Percentiles rank a stretch among this genome's conserved stretches.
Conservation (phyloP, 2,329 filamentous ascomycete species). For the Stagonosporopsis vannaccii region DNA sequence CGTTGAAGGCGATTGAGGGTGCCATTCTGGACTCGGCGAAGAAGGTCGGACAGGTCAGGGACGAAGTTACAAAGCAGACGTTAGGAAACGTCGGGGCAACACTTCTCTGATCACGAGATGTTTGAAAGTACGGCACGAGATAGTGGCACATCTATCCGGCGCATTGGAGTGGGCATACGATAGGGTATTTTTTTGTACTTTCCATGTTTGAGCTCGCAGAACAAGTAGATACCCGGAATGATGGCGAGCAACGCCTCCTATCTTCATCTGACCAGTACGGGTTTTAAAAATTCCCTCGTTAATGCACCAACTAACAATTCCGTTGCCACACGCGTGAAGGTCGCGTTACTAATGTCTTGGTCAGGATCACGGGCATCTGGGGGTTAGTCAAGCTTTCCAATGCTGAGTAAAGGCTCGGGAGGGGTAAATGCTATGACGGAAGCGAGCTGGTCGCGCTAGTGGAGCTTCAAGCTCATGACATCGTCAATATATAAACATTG, state of each 20-base stretch:
- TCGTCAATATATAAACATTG: slow-evolving; percentile 28
- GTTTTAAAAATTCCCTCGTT: neutral
- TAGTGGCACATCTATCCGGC: neutral
- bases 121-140: neutral
- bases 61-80: slow-evolving; percentile 56
- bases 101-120: slow-evolving; percentile 28
- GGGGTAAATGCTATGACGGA: slow-evolving; percentile 34
- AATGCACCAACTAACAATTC: neutral
- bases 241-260: neutral
- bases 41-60: slow-evolving; percentile 56
- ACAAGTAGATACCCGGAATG: slow-evolving; percentile 25
- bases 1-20: slow-evolving; percentile 57
- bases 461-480: slow-evolving; percentile 28
- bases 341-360: slow-evolving; percentile 8
- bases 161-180: neutral
- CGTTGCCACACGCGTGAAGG: neutral
- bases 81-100: slow-evolving; percentile 44
- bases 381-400: slow-evolving; percentile 39
- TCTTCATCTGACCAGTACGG: neutral
- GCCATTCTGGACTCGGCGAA: slow-evolving; percentile 58
- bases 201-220: neutral
- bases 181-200: neutral
- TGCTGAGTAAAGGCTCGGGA: slow-evolving; percentile 39
- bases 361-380: neutral
- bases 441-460: slow-evolving; percentile 18